Evolutionary conservation across 2,329 filamentous ascomycete genomes (phyloP), one percentile per base, ranked within the genome.

Genomic region (Dactylellina sp.): DNA sequence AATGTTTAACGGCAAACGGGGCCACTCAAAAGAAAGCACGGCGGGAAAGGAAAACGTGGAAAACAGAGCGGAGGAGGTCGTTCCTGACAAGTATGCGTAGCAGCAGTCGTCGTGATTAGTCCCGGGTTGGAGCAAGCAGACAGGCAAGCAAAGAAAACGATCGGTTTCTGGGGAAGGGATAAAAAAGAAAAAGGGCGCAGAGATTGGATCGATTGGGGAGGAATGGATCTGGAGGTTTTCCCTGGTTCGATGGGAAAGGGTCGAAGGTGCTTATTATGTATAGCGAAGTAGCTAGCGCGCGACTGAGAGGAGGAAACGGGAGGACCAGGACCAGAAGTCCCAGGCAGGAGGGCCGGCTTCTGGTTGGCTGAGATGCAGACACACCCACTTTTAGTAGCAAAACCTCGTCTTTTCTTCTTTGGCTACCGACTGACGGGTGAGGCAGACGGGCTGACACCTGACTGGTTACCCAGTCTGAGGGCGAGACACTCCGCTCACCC

Each of bases 261-360:
- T 72, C 42, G 68, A 72, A 65, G 68, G 68, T 72, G 68, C 68
- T 72, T 72, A 72, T 72, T 72, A 72, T 72, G 68, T 72, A 72
- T 72, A 60, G 61, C 60, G 68, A 65, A 72, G 39, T 72, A 72
- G 68, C 68, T 72, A 72, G 68, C 68, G 61, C 70, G 70, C 61
- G 70, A 74, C 61, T 66, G 70, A 74, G 70, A 60, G 46, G 32
- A 28, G 55, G 56, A 66, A 66, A 74, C 61, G 61, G 70, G 60
- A 66, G 68, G 64, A 37, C 60, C 53, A 52, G 55, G 53, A 52
- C 46, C 39, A 22, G 68, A 39, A 65, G 61, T 52, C 55, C 61
- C 70, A 66, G 37, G 55, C 47, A 74, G 46, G 55, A 74, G 70
- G 61, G 55, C 55, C n/a, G 68, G 24, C n/a, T 24, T 72, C 35